These are phyloP conservation scores for Pseudogymnoascus sp. DNA, from an alignment of 2,329 filamentous ascomycete species.

Conservation along the genomic window DNA sequence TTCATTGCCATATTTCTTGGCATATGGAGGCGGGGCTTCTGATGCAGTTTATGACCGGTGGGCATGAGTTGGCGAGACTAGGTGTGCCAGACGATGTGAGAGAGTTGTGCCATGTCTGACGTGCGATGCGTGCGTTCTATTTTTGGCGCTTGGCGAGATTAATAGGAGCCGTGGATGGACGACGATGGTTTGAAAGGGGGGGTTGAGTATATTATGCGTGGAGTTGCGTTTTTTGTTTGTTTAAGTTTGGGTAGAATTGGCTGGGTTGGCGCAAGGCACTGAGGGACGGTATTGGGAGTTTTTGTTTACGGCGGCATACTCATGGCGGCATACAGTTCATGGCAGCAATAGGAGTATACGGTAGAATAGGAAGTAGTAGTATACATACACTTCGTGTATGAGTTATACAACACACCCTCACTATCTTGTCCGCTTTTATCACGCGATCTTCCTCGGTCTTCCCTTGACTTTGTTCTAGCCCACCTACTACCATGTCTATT, in stretches of 20 bases:
- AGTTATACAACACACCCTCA: neutral
- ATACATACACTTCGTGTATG: neutral
- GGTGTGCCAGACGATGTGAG: constrained; percentile 37
- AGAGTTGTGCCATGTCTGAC: constrained; percentile 35
- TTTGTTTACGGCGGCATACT: neutral
- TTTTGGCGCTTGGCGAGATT: neutral
- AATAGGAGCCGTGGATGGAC: neutral
- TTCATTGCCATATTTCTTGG: constrained; percentile 53
- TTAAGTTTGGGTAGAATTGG: neutral
- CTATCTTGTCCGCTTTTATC: neutral
- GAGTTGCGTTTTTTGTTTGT: neutral
- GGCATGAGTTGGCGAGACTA: constrained; percentile 37
- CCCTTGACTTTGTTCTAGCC: neutral
- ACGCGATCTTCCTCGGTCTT: neutral
- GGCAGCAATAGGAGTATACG: neutral
- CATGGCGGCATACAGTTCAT: neutral
- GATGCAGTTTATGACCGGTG: constrained; percentile 48
- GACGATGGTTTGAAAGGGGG: neutral
- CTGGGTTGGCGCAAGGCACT: neutral
- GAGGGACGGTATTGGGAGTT: neutral
- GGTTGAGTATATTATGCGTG: neutral
- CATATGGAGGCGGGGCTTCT: constrained; percentile 48
- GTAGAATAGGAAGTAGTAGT: neutral
- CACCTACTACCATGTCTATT: neutral
- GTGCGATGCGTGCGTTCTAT: neutral